These are phyloP conservation scores for Cenococcum geophilum DNA, from an alignment of 495 filamentous ascomycete genomes.

Conservation along the genomic window DNA sequence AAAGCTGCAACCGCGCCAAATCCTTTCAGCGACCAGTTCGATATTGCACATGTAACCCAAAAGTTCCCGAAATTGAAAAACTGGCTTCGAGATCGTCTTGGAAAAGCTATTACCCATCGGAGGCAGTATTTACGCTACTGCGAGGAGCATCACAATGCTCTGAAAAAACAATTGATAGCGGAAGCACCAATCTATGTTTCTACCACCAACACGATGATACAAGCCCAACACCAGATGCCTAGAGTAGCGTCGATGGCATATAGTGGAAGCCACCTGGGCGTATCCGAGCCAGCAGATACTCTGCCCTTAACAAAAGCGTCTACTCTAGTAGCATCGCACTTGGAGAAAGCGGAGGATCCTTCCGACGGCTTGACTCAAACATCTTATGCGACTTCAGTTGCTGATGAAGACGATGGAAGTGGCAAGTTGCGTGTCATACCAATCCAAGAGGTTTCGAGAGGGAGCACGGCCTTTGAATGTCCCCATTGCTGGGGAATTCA, in stretches of 20 bases:
- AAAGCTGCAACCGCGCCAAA: slow-evolving; percentile 12
- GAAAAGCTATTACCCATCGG: slow-evolving; percentile 20
- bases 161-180: background rate
- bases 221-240: too few species aligned
- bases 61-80: slow-evolving; percentile 24
- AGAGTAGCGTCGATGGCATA: too few species aligned
- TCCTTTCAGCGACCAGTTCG: slow-evolving; percentile 22
- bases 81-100: slow-evolving; percentile 17
- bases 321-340: slow-evolving; percentile 9
- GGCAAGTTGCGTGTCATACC: background rate
- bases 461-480: slow-evolving; percentile 15
- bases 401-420: slow-evolving; percentile 9
- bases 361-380: slow-evolving; percentile 7
- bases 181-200: background rate
- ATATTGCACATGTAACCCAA: slow-evolving; percentile 28
- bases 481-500: slow-evolving; percentile 21
- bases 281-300: slow-evolving; percentile 4
- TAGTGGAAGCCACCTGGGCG: background rate
- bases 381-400: slow-evolving; percentile 13
- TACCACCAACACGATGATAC: too few species aligned
- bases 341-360: background rate
- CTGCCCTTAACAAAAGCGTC: slow-evolving; percentile 21
- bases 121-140: slow-evolving; percentile 21
- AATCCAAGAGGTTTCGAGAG: slow-evolving; percentile 3
- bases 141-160: slow-evolving; percentile 14